phyloP scores from a whole-genome alignment of 805 yeast species.

The Myxozyma neotropica region DNA sequence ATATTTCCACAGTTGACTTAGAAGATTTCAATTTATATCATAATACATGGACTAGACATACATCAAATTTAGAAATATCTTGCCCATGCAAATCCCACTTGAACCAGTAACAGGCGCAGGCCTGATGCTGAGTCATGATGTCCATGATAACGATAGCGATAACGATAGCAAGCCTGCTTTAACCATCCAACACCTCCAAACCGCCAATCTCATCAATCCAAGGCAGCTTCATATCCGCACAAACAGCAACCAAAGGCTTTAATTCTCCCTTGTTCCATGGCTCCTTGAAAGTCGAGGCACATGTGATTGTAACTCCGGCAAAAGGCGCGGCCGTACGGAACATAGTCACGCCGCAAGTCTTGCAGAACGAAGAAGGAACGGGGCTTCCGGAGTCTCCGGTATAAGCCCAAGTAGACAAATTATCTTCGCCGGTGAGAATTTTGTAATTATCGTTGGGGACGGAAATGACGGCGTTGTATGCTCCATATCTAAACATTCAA shows the following conservation, averaged over 20 bases:
- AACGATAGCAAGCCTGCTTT: background rate
- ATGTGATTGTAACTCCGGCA: conserved; percentile 3
- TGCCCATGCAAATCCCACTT: too few species aligned
- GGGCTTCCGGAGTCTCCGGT: conserved; percentile 23
- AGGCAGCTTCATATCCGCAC: background rate
- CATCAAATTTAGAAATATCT: too few species aligned
- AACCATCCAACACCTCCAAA: background rate
- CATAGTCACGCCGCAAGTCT: conserved; percentile 20
- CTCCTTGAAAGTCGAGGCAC: conserved; percentile 12
- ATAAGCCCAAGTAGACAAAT: conserved; percentile 20
- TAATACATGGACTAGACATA: too few species aligned
- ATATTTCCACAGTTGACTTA: too few species aligned
- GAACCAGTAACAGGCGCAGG: too few species aligned
- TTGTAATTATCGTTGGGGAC: conserved; percentile 14
- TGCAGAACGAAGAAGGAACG: conserved; percentile 24
- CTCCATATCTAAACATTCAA: conserved; percentile 19
- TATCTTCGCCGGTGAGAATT: conserved; percentile 3
- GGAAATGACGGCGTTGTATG: conserved; percentile 8
- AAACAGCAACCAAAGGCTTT: conserved; percentile 1
- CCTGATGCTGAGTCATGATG: too few species aligned
- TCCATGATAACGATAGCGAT: too few species aligned
- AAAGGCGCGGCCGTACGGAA: conserved; percentile 4
- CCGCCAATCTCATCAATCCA: conserved; percentile 6
- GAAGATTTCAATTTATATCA: too few species aligned
- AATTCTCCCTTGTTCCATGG: conserved; percentile 9